phyloP scores from a whole-genome alignment of 2,329 filamentous ascomycete species.

The Colletotrichum sp. region DNA sequence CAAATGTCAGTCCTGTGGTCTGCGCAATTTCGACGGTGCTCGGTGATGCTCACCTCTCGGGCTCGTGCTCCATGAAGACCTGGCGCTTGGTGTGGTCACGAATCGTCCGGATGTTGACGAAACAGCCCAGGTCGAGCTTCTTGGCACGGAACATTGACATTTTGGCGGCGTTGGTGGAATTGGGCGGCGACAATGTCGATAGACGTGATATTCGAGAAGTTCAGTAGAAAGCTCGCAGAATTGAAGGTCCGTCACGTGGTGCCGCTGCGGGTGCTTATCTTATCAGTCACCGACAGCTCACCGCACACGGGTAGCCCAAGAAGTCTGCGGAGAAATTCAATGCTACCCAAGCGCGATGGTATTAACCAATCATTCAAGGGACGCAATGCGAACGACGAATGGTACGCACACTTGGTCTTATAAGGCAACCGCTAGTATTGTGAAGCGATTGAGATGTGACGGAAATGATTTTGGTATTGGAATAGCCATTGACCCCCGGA shows the following conservation, averaged over 20 bases:
- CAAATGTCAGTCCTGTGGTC: background rate
- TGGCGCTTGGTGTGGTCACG: slow-evolving; percentile 97
- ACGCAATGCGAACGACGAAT: background rate
- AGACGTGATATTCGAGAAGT: background rate
- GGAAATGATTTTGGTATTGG: slow-evolving; percentile 16
- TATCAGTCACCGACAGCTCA: background rate
- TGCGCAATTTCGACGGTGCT: background rate
- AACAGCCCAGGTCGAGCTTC: slow-evolving; percentile 88
- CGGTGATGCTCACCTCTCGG: slow-evolving; percentile 71
- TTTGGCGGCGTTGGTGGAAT: slow-evolving; percentile 35
- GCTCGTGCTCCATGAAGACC: slow-evolving; percentile 85
- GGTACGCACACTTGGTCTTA: background rate
- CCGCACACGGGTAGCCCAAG: background rate
- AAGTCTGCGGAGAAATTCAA: background rate
- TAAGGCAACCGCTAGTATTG: background rate
- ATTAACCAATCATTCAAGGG: background rate
- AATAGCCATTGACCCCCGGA: background rate
- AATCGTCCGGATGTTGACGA: slow-evolving; percentile 84
- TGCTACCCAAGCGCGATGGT: background rate
- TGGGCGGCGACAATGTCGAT: background rate
- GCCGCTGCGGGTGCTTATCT: background rate
- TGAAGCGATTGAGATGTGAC: background rate
- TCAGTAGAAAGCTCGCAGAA: background rate
- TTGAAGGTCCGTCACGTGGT: background rate
- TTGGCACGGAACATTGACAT: slow-evolving; percentile 91